A percentile compares a stretch with the other conserved stretches of the same genome.
phyloP scores from a whole-genome alignment of 176 grass and related monocot genomes.

The Stipa capillata region DNA sequence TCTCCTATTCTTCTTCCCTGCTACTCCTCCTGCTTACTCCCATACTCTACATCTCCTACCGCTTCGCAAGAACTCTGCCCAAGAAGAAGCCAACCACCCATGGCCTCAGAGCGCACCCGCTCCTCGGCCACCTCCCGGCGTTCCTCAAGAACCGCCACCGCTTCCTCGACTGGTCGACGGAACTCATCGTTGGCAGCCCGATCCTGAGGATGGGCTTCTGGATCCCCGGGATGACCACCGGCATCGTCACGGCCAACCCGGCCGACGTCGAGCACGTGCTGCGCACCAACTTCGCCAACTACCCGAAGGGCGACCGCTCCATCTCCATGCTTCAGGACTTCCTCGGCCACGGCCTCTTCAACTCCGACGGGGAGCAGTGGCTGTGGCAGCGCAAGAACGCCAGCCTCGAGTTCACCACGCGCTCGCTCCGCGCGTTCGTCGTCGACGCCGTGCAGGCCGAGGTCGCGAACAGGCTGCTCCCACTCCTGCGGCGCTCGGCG shows the following conservation, averaged over 20 bases:
- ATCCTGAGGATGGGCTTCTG: constrained; percentile 1
- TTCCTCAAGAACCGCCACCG: constrained; percentile 26
- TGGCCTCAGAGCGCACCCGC: not conserved
- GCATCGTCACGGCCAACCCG: constrained; percentile 23
- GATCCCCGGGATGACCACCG: constrained; percentile 4
- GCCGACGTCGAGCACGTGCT: constrained; percentile 20
- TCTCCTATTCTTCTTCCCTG: not conserved
- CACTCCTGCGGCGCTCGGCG: no score
- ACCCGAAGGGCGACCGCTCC: constrained; percentile 7
- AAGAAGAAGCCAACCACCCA: constrained; percentile 8
- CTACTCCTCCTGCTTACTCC: not conserved
- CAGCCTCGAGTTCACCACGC: no score
- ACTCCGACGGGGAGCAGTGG: no score
- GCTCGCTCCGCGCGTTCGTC: no score
- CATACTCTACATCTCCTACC: not conserved
- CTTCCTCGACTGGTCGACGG: constrained; percentile 19
- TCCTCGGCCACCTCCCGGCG: constrained; percentile 24
- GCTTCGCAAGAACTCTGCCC: not conserved
- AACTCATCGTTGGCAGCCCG: constrained; percentile 13
- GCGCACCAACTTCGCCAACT: constrained; percentile 12
- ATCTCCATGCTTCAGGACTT: constrained; percentile 14
- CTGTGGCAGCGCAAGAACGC: no score
- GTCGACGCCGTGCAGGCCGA: no score
- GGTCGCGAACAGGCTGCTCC: no score
- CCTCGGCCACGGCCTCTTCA: no score